phyloP scores from a whole-genome alignment of 345 rosid genomes.

The Laguncularia racemosa region DNA sequence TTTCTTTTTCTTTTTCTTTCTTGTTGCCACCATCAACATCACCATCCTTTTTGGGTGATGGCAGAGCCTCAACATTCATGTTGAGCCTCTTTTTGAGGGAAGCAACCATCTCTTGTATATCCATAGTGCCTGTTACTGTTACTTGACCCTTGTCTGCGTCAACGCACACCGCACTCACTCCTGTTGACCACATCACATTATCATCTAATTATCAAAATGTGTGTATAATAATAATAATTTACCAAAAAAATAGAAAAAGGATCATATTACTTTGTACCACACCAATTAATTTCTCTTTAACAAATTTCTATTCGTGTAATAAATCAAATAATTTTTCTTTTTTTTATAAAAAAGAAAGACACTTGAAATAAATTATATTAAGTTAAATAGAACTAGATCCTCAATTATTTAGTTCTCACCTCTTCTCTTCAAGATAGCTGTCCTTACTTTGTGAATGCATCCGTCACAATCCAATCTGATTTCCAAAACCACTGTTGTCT shows the following conservation, averaged over 20 bases:
- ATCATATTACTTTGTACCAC: too few relatives aligned
- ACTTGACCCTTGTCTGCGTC: conserved; percentile 61
- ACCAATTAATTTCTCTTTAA: too few relatives aligned
- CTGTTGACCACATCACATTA: conserved; percentile 22
- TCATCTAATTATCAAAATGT: neutral
- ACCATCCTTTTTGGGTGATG: conserved; percentile 27
- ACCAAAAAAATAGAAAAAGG: too few relatives aligned
- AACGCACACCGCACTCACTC: conserved; percentile 49
- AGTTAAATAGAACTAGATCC: too few relatives aligned
- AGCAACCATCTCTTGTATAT: conserved; percentile 42
- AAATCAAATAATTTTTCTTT: neutral
- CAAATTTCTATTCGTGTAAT: neutral
- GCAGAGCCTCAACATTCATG: conserved; percentile 56
- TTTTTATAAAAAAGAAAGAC: neutral
- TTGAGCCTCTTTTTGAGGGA: conserved; percentile 47
- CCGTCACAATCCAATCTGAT: conserved; percentile 62
- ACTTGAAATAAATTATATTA: neutral
- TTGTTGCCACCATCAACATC: conserved; percentile 27
- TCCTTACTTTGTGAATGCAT: conserved; percentile 51
- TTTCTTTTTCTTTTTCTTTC: conserved; percentile 25
- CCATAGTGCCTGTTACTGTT: conserved; percentile 67
- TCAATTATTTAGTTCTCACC: conserved; percentile 23
- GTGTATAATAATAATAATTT: too few relatives aligned
- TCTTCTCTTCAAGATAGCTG: conserved; percentile 29
- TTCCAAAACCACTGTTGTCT: conserved; percentile 56